Conservation (phyloP, 805 yeast species). For the Hanseniaspora thailandica region DNA sequence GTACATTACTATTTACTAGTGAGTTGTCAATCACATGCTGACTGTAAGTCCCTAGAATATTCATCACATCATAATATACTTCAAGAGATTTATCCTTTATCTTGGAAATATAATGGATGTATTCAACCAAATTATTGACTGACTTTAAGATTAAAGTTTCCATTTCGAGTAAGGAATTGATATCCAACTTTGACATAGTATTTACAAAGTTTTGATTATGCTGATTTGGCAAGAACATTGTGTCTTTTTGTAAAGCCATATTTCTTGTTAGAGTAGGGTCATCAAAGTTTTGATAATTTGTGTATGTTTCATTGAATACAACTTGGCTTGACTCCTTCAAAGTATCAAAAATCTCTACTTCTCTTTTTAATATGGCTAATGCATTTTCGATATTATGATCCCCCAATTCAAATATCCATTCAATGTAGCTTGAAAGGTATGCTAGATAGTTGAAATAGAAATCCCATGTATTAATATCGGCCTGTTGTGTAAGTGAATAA, state of each 20-base stretch:
- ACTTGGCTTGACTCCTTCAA: not conserved
- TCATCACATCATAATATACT: not conserved
- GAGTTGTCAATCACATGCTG: not conserved
- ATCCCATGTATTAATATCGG: constrained; percentile 23
- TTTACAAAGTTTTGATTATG: constrained; percentile 2
- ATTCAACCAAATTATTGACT: not conserved
- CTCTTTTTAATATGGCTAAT: not conserved
- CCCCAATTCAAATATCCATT: constrained; percentile 17
- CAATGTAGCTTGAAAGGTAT: constrained; percentile 22
- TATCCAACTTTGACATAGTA: constrained; percentile 6
- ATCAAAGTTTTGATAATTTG: not conserved
- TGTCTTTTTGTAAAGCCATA: constrained; percentile 10
- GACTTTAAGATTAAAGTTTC: not conserved
- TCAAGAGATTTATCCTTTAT: not conserved
- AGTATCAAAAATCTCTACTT: not conserved
- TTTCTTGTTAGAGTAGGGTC: constrained; percentile 6
- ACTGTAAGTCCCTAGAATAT: not conserved
- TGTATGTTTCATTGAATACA: not conserved
- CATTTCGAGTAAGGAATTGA: constrained; percentile 1
- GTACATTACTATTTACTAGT: not conserved
- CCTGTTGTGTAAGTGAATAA: not conserved
- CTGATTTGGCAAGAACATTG: not conserved
- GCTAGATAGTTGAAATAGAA: constrained; percentile 25
- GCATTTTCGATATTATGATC: constrained; percentile 15
- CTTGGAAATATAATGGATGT: not conserved